Base-by-base conservation (phyloP, 306 rosid genomes). In the Sicyos edulis region DNA sequence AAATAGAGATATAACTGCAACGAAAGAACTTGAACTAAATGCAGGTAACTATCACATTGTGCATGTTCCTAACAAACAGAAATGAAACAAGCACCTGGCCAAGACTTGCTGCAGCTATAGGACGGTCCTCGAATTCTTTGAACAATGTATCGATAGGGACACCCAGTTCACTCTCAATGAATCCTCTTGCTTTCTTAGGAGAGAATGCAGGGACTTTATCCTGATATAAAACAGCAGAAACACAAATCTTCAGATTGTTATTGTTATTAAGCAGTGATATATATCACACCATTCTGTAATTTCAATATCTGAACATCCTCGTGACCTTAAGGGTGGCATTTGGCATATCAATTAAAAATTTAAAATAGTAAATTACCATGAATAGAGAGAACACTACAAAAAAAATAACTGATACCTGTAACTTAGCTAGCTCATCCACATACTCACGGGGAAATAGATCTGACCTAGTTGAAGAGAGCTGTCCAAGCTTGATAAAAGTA, bases 71-170 rank as follows among this genome's bases (percentile, higher is more conserved):
- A 22, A 13, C 42, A 29, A 58, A 51, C 56, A n/a, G 52, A 54
- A 8, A 66, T 60, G 73, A 73, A 52, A 57, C 17, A 74, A 83
- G 77, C 78, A 91, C 96, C 95, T 92, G 97, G 79, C 97, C 96
- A 76, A 92, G 96, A 81, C 97, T 92, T 58, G 97, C 96, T 64
- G 97, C 97, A 72, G 97, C 96, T 70, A 89, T 92, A 44, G 97
- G 96, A 55, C 52, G 87, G 75, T 92, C 95, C 81, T 89, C 96
- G 52, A 89, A 92, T 83, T 86, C 95, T 81, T 86, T 89, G 76
- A 85, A 92, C 81, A 89, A 73, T 15, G 84, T 40, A 32, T 82
- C 75, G 16, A 92, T 60, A 8, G 95, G 83, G 70, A 87, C 87
- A 76, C 96, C 95, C 14, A 92, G 82, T 77, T 92, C 97, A 37